Conservation (phyloP, 208 protist genomes). For the Giardia muris region DNA sequence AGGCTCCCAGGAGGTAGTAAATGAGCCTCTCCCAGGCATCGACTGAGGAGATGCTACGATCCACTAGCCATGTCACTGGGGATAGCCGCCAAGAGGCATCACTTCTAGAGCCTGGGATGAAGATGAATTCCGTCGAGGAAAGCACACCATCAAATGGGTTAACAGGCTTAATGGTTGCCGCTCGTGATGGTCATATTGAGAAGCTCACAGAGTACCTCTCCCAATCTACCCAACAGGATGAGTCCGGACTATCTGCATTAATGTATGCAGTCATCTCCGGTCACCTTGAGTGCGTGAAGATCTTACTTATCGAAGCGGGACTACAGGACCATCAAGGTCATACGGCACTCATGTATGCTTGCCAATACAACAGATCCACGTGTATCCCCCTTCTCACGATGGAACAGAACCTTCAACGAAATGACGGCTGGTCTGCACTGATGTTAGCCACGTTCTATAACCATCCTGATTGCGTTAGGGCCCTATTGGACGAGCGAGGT, state of each 20-base stretch:
- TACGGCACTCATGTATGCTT: background rate
- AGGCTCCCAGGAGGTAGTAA: background rate
- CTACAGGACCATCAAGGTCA: background rate
- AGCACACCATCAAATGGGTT: background rate
- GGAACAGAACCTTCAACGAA: background rate
- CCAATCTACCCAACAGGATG: no score
- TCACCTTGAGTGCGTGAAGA: background rate
- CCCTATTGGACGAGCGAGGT: background rate
- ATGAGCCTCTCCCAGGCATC: no score
- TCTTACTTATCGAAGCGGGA: background rate
- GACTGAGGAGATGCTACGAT: no score
- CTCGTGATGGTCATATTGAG: background rate
- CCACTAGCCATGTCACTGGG: no score
- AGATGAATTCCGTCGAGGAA: no score
- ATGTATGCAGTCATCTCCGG: background rate
- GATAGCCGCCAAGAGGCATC: no score
- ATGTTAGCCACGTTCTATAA: background rate
- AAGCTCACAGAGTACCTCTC: background rate
- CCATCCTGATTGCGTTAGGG: background rate
- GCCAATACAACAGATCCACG: background rate
- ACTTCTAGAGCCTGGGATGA: no score
- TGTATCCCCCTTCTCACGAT: background rate
- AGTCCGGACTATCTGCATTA: background rate
- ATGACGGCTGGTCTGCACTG: background rate
- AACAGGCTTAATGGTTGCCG: background rate